phyloP scores from a whole-genome alignment of 257 asterid species.

The Lithospermum erythrorhizon region DNA sequence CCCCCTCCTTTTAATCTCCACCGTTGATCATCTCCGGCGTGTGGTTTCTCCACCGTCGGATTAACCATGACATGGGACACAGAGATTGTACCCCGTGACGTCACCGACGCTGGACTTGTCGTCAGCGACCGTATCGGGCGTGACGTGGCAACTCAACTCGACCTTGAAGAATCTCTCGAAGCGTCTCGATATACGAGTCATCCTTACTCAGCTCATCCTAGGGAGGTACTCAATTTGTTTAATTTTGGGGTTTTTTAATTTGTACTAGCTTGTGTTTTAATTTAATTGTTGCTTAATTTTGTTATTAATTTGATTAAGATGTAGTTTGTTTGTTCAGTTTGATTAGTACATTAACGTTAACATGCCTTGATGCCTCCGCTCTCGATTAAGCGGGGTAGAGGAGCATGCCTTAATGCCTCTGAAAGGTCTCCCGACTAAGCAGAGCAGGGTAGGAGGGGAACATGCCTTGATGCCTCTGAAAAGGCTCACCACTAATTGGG shows the following conservation, averaged over 20 bases:
- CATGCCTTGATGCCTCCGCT: no score
- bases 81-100: slow-evolving; percentile 84
- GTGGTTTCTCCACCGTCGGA: slow-evolving; percentile 2
- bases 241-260: not conserved
- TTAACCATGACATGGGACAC: slow-evolving; percentile 31
- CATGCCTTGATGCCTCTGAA: no score
- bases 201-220: slow-evolving; percentile 83
- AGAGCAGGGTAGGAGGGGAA: no score
- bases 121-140: slow-evolving; percentile 71
- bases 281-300: no score
- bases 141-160: slow-evolving; percentile 61
- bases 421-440: no score
- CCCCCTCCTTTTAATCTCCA: not conserved
- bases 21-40: not conserved
- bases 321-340: no score
- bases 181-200: slow-evolving; percentile 93
- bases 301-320: no score
- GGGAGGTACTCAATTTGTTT: slow-evolving; percentile 48
- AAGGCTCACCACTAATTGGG: no score
- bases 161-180: slow-evolving; percentile 83
- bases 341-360: no score
- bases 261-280: no score
- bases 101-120: slow-evolving; percentile 80
- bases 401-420: no score
- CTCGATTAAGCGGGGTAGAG: no score